Percentiles rank a stretch among this genome's conserved stretches.
Evolutionary conservation across 805 yeast genomes (phyloP).

Genomic region (Naumovozyma dairenensis): DNA sequence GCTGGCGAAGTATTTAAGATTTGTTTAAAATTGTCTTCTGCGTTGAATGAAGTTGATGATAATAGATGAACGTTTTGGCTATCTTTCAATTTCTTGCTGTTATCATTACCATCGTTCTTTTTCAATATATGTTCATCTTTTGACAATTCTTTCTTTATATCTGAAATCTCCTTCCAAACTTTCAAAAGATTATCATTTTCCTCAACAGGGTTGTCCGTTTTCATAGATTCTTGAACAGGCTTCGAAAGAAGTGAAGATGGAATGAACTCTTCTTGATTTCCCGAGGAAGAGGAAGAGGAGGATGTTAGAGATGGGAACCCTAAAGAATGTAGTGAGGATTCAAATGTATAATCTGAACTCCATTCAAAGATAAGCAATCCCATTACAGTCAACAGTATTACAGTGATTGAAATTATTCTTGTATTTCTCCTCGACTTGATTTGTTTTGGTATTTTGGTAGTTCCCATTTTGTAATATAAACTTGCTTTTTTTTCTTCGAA

Average conservation of each 20-base stretch:
- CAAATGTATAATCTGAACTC: background rate
- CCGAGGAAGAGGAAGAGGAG: too few relatives aligned
- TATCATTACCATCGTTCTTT: background rate
- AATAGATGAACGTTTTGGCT: too few relatives aligned
- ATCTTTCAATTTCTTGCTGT: background rate
- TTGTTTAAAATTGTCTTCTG: constrained; percentile 31
- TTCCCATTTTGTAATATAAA: too few relatives aligned
- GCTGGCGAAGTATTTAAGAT: constrained; percentile 60
- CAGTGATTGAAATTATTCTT: background rate
- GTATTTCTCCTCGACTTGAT: background rate
- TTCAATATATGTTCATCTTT: background rate
- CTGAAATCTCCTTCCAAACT: constrained; percentile 3
- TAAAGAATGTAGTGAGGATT: background rate
- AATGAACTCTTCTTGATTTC: too few relatives aligned
- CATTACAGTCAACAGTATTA: background rate
- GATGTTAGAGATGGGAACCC: background rate
- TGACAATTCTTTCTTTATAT: background rate
- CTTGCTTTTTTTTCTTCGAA: too few relatives aligned
- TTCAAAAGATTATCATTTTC: background rate
- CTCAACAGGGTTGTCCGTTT: background rate
- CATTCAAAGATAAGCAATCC: background rate
- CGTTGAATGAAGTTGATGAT: background rate
- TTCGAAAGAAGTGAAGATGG: background rate
- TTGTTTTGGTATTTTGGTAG: background rate
- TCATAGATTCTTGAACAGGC: background rate